Evolutionary conservation across 164 flowering plant genomes (phyloP).

Genomic region (Nymphaea colorata): DNA sequence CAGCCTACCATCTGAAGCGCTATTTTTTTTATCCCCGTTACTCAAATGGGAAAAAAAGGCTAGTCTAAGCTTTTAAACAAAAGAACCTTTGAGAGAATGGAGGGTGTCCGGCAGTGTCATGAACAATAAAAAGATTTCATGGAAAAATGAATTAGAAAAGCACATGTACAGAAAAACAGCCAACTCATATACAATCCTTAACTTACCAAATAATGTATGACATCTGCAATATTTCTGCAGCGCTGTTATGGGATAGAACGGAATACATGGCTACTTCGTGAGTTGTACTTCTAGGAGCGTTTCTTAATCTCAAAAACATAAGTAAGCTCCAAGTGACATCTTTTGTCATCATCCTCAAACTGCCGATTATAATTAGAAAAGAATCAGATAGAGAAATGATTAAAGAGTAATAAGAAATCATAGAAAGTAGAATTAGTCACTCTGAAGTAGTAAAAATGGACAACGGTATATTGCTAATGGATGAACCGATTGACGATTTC

Average conservation of each 20-base stretch:
- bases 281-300: constrained; percentile 11
- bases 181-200: not conserved
- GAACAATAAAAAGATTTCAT: not conserved
- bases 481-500: not conserved
- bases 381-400: not conserved
- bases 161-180: not conserved
- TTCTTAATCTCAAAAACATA: constrained; percentile 58
- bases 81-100: too few relatives aligned
- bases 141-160: not conserved
- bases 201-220: not conserved
- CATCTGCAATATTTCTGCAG: not conserved
- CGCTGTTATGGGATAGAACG: not conserved
- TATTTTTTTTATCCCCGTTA: too few relatives aligned
- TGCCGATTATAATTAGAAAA: constrained; percentile 13
- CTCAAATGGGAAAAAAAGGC: too few relatives aligned
- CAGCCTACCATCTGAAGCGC: too few relatives aligned
- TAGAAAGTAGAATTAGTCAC: not conserved
- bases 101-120: too few relatives aligned
- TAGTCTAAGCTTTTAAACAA: too few relatives aligned
- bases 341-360: constrained; percentile 67
- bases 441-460: not conserved
- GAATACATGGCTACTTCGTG: not conserved
- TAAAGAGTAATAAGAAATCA: not conserved
- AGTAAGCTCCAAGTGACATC: constrained; percentile 60
- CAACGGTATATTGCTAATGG: not conserved